Evolutionary conservation across 1,284 basidiomycete genomes (phyloP).

Genomic region (Ceratobasidium sp.): DNA sequence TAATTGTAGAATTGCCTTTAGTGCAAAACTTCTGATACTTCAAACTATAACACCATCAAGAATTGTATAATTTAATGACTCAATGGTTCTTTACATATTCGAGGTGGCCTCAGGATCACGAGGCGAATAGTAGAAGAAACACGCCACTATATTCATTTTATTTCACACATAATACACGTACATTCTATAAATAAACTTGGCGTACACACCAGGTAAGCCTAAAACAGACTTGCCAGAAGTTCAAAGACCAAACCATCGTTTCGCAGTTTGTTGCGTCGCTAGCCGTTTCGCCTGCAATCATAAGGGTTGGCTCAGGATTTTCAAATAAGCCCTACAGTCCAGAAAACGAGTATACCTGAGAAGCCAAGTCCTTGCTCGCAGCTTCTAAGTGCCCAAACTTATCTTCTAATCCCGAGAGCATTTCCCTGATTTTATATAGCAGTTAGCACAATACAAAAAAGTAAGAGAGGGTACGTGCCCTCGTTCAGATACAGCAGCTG

Average conservation of each 20-base stretch:
- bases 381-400: constrained; percentile 69
- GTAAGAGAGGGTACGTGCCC: constrained; percentile 59
- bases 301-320: too few species aligned
- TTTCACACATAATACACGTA: neutral
- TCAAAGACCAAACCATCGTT: constrained; percentile 66
- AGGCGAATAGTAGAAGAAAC: neutral
- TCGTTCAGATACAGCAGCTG: constrained; percentile 68
- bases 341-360: constrained; percentile 60
- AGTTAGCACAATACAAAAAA: neutral
- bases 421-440: constrained; percentile 28
- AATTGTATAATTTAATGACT: neutral
- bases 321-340: neutral
- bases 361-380: constrained; percentile 71
- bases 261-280: constrained; percentile 68
- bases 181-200: neutral
- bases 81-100: too few species aligned
- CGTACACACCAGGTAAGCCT: neutral
- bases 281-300: constrained; percentile 65
- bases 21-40: too few species aligned
- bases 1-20: too few species aligned
- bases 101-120: too few species aligned
- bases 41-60: neutral
- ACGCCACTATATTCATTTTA: neutral
- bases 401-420: constrained; percentile 62
- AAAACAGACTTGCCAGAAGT: neutral